Evolutionary conservation across 2,329 filamentous ascomycete genomes (phyloP).

Genomic region (Aspergillus sp.): DNA sequence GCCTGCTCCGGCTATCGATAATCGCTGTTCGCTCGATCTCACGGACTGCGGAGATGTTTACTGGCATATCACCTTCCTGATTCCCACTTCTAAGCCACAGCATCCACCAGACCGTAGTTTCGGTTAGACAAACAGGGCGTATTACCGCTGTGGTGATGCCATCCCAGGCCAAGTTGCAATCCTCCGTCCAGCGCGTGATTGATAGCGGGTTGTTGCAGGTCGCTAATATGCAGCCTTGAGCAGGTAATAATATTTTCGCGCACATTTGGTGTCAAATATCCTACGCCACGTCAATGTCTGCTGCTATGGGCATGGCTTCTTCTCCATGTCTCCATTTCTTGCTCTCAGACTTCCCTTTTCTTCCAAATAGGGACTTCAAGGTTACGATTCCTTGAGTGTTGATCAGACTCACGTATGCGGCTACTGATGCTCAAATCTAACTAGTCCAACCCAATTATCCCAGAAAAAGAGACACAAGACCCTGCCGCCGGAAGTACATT

Average conservation of each 20-base stretch:
- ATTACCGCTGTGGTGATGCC: conserved; percentile 1
- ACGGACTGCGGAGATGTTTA: background rate
- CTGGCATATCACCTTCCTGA: background rate
- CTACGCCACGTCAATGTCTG: background rate
- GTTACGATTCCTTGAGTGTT: too few relatives aligned
- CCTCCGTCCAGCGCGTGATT: conserved; percentile 21
- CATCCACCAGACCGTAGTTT: background rate
- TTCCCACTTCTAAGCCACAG: background rate
- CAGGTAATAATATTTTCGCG: background rate
- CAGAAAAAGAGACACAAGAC: too few relatives aligned
- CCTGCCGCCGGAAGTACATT: too few relatives aligned
- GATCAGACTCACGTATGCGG: too few relatives aligned
- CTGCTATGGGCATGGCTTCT: background rate
- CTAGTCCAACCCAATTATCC: too few relatives aligned
- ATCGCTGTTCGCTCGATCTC: too few relatives aligned
- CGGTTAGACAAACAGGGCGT: background rate
- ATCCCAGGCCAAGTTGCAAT: conserved; percentile 10
- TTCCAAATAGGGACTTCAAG: too few relatives aligned
- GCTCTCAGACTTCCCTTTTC: too few relatives aligned
- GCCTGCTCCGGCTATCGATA: too few relatives aligned
- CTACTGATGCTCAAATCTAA: too few relatives aligned
- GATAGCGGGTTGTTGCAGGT: conserved; percentile 24
- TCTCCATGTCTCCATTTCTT: too few relatives aligned
- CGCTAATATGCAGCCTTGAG: conserved; percentile 5
- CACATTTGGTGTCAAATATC: background rate